These are phyloP conservation scores for Schizophyllum commune DNA, from an alignment of 1,284 basidiomycete genomes.

Conservation along the genomic window DNA sequence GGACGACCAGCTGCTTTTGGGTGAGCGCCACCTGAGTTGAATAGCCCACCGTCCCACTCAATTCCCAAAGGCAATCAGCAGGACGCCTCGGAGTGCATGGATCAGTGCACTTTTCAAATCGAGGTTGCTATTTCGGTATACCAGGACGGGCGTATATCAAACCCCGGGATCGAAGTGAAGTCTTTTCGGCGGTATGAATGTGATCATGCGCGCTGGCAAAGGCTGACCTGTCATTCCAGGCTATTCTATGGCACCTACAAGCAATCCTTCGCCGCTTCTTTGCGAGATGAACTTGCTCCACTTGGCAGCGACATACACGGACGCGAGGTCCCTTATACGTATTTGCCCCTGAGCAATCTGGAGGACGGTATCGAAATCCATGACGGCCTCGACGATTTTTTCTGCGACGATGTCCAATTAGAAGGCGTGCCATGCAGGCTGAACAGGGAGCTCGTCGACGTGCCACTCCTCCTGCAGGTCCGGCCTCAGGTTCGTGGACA, in stretches of 20 bases:
- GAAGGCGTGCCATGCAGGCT: constrained; percentile 84
- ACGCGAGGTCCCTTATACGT: constrained; percentile 88
- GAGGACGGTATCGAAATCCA: constrained; percentile 87
- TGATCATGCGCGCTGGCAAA: constrained; percentile 37
- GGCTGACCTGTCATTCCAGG: constrained; percentile 37
- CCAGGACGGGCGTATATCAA: constrained; percentile 51
- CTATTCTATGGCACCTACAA: constrained; percentile 85
- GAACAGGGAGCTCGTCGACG: constrained; percentile 80
- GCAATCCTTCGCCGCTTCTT: constrained; percentile 71
- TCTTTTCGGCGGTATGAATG: constrained; percentile 16
- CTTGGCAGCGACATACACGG: constrained; percentile 56
- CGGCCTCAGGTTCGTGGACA: constrained; percentile 70
- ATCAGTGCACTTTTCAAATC: constrained; percentile 98
- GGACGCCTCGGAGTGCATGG: constrained; percentile 97
- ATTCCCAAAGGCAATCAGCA: constrained; percentile 76
- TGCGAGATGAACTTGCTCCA: constrained; percentile 19
- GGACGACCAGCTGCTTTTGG: constrained; percentile 45
- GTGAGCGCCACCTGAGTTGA: constrained; percentile 73
- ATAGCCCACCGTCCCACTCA: background rate
- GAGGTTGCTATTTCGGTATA: constrained; percentile 84
- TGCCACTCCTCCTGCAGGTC: constrained; percentile 89
- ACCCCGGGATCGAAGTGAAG: constrained; percentile 25
- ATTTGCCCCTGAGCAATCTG: constrained; percentile 88
- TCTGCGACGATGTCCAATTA: constrained; percentile 68
- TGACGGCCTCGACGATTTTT: constrained; percentile 89